phyloP scores from a whole-genome alignment of 1,139 yeast genomes.

The Protomyces macrosporus region DNA sequence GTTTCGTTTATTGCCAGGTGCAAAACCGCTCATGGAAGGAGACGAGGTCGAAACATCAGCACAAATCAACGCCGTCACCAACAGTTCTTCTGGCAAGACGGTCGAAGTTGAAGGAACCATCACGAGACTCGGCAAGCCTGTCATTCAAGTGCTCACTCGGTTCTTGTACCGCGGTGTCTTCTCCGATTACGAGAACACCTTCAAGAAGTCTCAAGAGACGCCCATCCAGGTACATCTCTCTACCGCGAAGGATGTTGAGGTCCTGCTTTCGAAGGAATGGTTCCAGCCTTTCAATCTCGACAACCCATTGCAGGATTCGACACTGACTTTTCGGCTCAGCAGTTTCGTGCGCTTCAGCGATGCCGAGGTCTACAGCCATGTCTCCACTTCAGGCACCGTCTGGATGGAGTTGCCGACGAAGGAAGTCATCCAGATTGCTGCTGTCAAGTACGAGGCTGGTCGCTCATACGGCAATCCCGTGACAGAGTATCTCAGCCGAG shows the following conservation, averaged over 20 bases:
- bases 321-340: slow-evolving; percentile 83
- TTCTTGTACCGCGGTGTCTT: slow-evolving; percentile 95
- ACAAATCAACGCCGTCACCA: slow-evolving; percentile 78
- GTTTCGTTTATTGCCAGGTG: slow-evolving; percentile 89
- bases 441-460: slow-evolving; percentile 85
- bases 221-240: slow-evolving; percentile 74
- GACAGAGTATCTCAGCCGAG: slow-evolving; percentile 82
- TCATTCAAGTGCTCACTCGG: slow-evolving; percentile 90
- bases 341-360: slow-evolving; percentile 78
- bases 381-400: slow-evolving; percentile 78
- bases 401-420: slow-evolving; percentile 85
- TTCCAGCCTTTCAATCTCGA: slow-evolving; percentile 71
- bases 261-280: slow-evolving; percentile 94
- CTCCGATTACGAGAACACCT: slow-evolving; percentile 82
- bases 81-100: slow-evolving; percentile 88
- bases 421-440: slow-evolving; percentile 82
- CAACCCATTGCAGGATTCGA: slow-evolving; percentile 68
- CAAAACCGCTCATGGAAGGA: slow-evolving; percentile 81
- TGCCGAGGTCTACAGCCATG: slow-evolving; percentile 69
- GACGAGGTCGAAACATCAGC: slow-evolving; percentile 81
- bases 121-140: slow-evolving; percentile 67
- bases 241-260: slow-evolving; percentile 84
- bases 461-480: slow-evolving; percentile 96
- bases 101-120: slow-evolving; percentile 93
- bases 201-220: slow-evolving; percentile 80